These are phyloP conservation scores for Adenanthera pavonina DNA, from an alignment of 306 rosid genomes.

Conservation along the genomic window DNA sequence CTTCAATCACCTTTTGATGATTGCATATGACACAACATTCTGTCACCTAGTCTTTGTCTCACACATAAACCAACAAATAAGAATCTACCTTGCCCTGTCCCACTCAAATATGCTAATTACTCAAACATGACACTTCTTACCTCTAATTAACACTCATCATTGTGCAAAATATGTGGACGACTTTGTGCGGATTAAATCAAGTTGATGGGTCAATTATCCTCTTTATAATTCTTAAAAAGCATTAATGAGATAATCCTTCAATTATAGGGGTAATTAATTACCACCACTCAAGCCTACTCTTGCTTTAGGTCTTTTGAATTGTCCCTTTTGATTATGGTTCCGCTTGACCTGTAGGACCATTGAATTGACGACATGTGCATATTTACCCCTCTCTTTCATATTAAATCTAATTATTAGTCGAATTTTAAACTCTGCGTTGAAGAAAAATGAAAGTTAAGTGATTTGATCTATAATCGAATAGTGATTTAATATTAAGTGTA, in stretches of 20 bases:
- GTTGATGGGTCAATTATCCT: constrained; percentile 25
- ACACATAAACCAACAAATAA: constrained; percentile 52
- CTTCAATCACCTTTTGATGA: constrained; percentile 58
- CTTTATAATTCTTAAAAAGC: not conserved
- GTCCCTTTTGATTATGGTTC: constrained; percentile 28
- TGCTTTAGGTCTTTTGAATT: not conserved
- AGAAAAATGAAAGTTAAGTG: not conserved
- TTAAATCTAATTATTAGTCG: not conserved
- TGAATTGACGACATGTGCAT: constrained; percentile 43
- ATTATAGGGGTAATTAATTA: not conserved
- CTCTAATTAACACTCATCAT: constrained; percentile 38
- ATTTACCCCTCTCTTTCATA: not conserved
- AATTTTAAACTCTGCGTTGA: not conserved
- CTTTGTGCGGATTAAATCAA: not conserved
- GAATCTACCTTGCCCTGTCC: constrained; percentile 42
- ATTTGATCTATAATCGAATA: not conserved
- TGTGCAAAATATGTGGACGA: constrained; percentile 17
- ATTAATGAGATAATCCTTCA: constrained; percentile 25
- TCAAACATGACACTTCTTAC: constrained; percentile 34
- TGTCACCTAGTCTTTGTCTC: constrained; percentile 51
- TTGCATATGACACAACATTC: constrained; percentile 50
- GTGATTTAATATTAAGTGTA: not conserved
- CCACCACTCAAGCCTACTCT: constrained; percentile 10
- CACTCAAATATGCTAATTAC: constrained; percentile 36
- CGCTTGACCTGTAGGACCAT: constrained; percentile 25